These are phyloP conservation scores for Pyronema omphalodes DNA, from an alignment of 495 filamentous ascomycete genomes.

Conservation along the genomic window DNA sequence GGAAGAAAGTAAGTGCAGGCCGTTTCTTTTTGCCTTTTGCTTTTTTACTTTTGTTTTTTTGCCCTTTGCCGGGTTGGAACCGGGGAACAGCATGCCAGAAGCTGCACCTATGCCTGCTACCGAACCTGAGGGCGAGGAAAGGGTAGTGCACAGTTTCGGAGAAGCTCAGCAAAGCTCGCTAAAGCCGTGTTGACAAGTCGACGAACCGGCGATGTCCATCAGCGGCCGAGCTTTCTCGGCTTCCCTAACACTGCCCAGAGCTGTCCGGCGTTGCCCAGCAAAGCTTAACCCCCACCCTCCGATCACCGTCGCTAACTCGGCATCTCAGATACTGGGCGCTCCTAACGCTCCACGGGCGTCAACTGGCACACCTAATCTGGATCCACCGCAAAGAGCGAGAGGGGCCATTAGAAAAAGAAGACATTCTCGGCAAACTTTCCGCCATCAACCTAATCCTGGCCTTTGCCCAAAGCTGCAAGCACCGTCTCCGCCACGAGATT, in stretches of 20 bases:
- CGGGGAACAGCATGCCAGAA: no score
- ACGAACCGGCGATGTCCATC: no score
- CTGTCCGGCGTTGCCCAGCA: no score
- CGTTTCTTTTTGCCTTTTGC: background rate
- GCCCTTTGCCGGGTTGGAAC: no score
- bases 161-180: no score
- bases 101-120: no score
- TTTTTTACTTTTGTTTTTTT: background rate
- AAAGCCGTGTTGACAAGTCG: no score
- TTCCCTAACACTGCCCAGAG: no score
- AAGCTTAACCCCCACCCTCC: no score
- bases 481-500: conserved; percentile 75
- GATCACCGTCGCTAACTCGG: conserved; percentile 45
- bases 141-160: no score
- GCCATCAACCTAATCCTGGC: conserved; percentile 68
- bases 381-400: conserved; percentile 45
- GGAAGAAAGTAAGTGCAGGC: conserved; percentile 15
- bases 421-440: conserved; percentile 53
- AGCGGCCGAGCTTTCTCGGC: no score
- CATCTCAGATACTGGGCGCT: conserved; percentile 52
- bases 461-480: conserved; percentile 59
- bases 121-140: no score
- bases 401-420: conserved; percentile 42
- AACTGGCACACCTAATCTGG: conserved; percentile 64
- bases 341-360: conserved; percentile 51